These are phyloP conservation scores for Ophiostoma sp. DNA, from an alignment of 2,329 filamentous ascomycete species.

Conservation along the genomic window DNA sequence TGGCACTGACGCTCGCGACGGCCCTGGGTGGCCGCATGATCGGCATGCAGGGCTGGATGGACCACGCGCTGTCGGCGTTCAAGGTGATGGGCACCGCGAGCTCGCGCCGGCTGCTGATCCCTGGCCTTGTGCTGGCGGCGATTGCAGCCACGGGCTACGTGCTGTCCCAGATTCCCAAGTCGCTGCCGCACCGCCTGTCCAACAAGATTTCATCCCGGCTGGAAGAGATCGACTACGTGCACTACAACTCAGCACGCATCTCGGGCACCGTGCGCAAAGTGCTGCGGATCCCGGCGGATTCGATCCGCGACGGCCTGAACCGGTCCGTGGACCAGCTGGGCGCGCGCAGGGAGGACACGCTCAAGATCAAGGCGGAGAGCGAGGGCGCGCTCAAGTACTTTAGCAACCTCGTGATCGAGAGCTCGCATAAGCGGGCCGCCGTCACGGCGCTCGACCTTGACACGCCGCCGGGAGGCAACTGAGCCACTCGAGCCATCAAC, in stretches of 20 bases:
- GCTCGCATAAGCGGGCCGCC: constrained; percentile 45
- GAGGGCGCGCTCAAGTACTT: constrained; percentile 89
- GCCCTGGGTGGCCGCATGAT: constrained; percentile 77
- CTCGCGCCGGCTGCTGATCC: constrained; percentile 71
- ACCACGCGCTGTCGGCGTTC: constrained; percentile 75
- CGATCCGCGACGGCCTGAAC: constrained; percentile 75
- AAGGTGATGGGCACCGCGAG: constrained; percentile 77
- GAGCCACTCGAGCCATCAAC: background rate
- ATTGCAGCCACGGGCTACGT: constrained; percentile 73
- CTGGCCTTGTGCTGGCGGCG: constrained; percentile 69
- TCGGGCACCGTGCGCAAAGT: constrained; percentile 81
- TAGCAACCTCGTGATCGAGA: constrained; percentile 68
- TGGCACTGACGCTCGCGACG: constrained; percentile 87
- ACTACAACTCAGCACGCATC: constrained; percentile 80
- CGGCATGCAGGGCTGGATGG: constrained; percentile 81
- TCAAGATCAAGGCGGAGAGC: constrained; percentile 75
- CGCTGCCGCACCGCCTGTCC: constrained; percentile 78
- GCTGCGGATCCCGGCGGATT: constrained; percentile 79
- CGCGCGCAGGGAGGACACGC: constrained; percentile 71
- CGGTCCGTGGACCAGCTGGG: constrained; percentile 79
- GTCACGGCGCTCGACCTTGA: constrained; percentile 53
- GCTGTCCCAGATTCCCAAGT: constrained; percentile 79
- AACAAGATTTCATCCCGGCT: constrained; percentile 80
- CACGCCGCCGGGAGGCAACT: constrained; percentile 20
- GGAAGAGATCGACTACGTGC: constrained; percentile 80